phyloP scores from a whole-genome alignment of 305 asterid genomes.

The Rubia tinctorum region DNA sequence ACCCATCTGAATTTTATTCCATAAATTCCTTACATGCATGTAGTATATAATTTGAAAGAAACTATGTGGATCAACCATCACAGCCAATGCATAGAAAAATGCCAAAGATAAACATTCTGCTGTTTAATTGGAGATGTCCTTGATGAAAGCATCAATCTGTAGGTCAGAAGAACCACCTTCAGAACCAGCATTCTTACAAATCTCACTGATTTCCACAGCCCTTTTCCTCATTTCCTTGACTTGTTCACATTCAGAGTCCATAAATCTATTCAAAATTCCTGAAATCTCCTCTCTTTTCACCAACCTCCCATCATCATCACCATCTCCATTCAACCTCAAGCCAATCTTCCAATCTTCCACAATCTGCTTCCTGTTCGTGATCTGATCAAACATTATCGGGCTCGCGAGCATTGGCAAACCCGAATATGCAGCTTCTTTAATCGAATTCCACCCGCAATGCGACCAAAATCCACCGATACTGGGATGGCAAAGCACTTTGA shows the following conservation, averaged over 20 bases:
- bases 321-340: conserved; percentile 26
- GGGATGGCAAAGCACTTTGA: conserved; percentile 30
- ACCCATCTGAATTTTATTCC: background rate
- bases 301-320: conserved; percentile 25
- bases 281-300: conserved; percentile 34
- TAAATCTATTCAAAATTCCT: conserved; percentile 33
- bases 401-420: conserved; percentile 25
- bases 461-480: conserved; percentile 32
- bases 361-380: conserved; percentile 34
- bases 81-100: no score
- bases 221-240: conserved; percentile 31
- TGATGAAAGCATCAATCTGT: conserved; percentile 10
- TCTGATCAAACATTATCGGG: conserved; percentile 44
- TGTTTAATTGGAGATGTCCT: background rate
- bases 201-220: conserved; percentile 30
- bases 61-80: no score
- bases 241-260: conserved; percentile 35
- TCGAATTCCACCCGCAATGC: conserved; percentile 34
- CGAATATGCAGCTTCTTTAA: conserved; percentile 22
- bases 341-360: conserved; percentile 55
- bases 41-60: background rate
- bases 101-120: background rate
- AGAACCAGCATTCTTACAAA: background rate
- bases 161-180: conserved; percentile 11
- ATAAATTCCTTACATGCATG: background rate